phyloP scores from a whole-genome alignment of 305 asterid species.

The Andrographis paniculata region DNA sequence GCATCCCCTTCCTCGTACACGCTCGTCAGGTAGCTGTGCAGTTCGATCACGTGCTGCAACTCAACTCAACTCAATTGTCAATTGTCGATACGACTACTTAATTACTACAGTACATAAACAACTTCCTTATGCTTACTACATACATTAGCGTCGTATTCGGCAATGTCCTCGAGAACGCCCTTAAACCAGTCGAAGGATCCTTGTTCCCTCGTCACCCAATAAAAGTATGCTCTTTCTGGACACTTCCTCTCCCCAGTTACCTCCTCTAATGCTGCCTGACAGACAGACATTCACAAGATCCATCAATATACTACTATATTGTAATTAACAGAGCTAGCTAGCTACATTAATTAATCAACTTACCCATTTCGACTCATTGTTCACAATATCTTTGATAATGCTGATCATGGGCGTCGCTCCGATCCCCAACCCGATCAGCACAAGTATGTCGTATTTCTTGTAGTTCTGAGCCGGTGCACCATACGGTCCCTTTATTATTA shows the following conservation, averaged over 20 bases:
- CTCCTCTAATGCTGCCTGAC: slow-evolving; percentile 10
- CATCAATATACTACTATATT: no score
- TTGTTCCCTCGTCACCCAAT: slow-evolving; percentile 95
- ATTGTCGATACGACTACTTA: no score
- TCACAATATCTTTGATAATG: slow-evolving; percentile 72
- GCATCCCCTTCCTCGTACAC: slow-evolving; percentile 89
- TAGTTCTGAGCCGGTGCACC: slow-evolving; percentile 97
- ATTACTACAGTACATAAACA: no score
- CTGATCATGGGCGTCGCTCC: slow-evolving; percentile 96
- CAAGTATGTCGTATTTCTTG: slow-evolving; percentile 72
- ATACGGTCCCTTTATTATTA: slow-evolving; percentile 74
- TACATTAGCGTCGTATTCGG: slow-evolving; percentile 72
- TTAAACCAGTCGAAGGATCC: slow-evolving; percentile 94
- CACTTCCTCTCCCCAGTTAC: slow-evolving; percentile 23
- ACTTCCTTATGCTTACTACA: no score
- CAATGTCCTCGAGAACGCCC: slow-evolving; percentile 94
- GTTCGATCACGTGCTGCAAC: slow-evolving; percentile 60
- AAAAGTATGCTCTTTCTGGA: slow-evolving; percentile 85
- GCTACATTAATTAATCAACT: no score
- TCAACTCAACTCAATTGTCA: slow-evolving; percentile 1
- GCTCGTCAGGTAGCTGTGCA: slow-evolving; percentile 80
- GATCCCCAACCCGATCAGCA: slow-evolving; percentile 81
- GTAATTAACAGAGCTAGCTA: no score
- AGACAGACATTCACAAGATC: no score
- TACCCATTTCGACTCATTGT: slow-evolving; percentile 38